Percentiles rank a stretch among this genome's conserved stretches.
These are phyloP conservation scores for Somion occarium DNA, from an alignment of 1,284 basidiomycete genomes.

Conservation along the genomic window DNA sequence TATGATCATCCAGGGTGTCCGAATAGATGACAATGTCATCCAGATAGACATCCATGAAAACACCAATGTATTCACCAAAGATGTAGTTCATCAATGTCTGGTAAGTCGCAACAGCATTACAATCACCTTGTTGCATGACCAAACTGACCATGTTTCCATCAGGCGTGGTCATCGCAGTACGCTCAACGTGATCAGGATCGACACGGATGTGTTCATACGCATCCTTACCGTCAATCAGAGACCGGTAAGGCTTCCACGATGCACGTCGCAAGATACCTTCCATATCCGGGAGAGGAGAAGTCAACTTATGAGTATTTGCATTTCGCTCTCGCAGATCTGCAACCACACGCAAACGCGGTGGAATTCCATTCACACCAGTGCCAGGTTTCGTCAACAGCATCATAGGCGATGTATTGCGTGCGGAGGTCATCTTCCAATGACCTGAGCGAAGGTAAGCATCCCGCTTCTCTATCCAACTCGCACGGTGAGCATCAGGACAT, in stretches of 20 bases:
- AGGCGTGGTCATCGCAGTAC: constrained; percentile 15
- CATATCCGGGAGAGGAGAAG: constrained; percentile 26
- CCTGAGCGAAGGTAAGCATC: constrained; percentile 25
- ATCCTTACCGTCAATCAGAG: constrained; percentile 15
- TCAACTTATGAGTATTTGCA: constrained; percentile 31
- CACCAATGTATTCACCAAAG: constrained; percentile 4
- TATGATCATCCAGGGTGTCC: constrained; percentile 19
- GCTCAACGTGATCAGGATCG: constrained; percentile 15
- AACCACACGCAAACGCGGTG: constrained; percentile 26
- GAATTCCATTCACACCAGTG: constrained; percentile 20
- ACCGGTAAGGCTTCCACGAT: constrained; percentile 10
- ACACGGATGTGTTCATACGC: constrained; percentile 23
- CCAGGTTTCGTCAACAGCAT: constrained; percentile 18
- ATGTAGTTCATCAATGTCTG: constrained; percentile 28
- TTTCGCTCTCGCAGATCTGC: constrained; percentile 29
- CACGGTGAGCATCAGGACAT: constrained; percentile 27
- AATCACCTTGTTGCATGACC: constrained; percentile 34
- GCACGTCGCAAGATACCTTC: constrained; percentile 14
- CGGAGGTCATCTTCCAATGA: constrained; percentile 24
- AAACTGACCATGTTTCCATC: constrained; percentile 33
- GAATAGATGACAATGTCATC: constrained; percentile 15
- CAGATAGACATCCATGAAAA: constrained; percentile 16
- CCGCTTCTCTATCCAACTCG: constrained; percentile 25
- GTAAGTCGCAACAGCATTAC: constrained; percentile 32
- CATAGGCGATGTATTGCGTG: constrained; percentile 30